Base-by-base conservation (phyloP, 768 basidiomycete species). In the Asterophora parasitica region DNA sequence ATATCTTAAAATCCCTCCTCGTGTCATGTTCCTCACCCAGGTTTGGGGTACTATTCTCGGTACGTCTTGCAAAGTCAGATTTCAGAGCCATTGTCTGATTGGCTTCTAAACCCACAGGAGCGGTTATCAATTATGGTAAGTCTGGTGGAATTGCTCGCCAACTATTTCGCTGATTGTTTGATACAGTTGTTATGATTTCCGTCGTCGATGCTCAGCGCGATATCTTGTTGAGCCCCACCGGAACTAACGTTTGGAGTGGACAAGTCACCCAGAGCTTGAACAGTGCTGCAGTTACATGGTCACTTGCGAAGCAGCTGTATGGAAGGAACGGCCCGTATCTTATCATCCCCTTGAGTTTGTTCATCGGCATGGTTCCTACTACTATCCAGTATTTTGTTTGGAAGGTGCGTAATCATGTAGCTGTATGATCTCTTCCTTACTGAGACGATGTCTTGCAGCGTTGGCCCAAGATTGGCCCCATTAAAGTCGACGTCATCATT, bases 31-130 rank as follows among this genome's bases (percentile, higher is more conserved):
- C 61, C 58, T 78, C 8, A 79, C 80, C 6, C 84, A 85, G 56
- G 67, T 83, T n/a, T 76, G 76, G 71, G 82, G 82, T 4, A 82
- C 82, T 0, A 71, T 85, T 37, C 67, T 85, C 46, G 82, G 72
- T 71, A 44, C 39, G 58, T 53, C 17, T 17, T 23, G 6, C 23
- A 23, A 23, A 23, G 23, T 23, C 23, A 23, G n/a, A 23, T 23
- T 3, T 23, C 6, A 23, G 23, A 23, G 23, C 23, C 20, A 9
- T 12, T 10, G 13, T 13, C 6, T 40, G 6, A 26, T 23, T 17
- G 31, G 2, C 10, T 39, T 40, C 41, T 32, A 23, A 35, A 37
- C 34, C 19, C 41, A 23, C 41, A 71, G 69, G 71, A 28, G 67
- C 68, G 12, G 44, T 69, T 20, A 52, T 70, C 4, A 68, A 70